These are phyloP conservation scores for Sarocladium strictum DNA, from an alignment of 2,329 filamentous ascomycete genomes.

Conservation along the genomic window DNA sequence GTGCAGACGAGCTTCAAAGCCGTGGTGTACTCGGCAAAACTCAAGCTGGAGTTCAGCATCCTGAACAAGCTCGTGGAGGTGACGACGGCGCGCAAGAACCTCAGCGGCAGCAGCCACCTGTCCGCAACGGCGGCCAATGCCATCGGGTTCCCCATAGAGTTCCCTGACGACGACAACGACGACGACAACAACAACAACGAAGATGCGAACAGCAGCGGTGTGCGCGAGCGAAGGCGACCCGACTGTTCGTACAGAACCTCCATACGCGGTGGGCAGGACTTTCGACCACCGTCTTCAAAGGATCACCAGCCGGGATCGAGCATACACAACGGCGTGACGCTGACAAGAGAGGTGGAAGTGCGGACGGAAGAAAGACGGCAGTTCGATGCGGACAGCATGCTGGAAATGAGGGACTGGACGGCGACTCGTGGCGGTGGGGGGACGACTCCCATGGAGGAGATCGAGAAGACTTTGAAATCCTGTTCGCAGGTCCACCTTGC, in stretches of 20 bases:
- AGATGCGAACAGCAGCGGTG: no score
- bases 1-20: constrained; percentile 24
- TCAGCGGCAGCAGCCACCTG: neutral
- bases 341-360: constrained; percentile 1
- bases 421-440: neutral
- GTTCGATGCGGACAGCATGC: neutral
- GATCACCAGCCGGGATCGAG: neutral
- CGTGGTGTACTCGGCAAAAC: constrained; percentile 22
- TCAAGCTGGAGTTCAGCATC: constrained; percentile 25
- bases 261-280: neutral
- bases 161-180: neutral
- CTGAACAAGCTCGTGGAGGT: constrained; percentile 23
- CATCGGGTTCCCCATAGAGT: neutral
- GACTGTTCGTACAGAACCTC: neutral
- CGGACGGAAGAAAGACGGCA: neutral
- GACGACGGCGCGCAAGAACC: constrained; percentile 1
- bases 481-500: constrained; percentile 8
- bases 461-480: neutral
- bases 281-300: neutral
- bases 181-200: no score
- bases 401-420: neutral
- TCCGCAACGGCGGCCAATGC: neutral
- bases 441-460: constrained; percentile 1
- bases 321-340: neutral
- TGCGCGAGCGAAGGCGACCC: neutral